A percentile compares a stretch with the other conserved stretches of the same genome.
These are phyloP conservation scores for Ganoderma sinense DNA, from an alignment of 1,284 basidiomycete genomes.

Conservation along the genomic window DNA sequence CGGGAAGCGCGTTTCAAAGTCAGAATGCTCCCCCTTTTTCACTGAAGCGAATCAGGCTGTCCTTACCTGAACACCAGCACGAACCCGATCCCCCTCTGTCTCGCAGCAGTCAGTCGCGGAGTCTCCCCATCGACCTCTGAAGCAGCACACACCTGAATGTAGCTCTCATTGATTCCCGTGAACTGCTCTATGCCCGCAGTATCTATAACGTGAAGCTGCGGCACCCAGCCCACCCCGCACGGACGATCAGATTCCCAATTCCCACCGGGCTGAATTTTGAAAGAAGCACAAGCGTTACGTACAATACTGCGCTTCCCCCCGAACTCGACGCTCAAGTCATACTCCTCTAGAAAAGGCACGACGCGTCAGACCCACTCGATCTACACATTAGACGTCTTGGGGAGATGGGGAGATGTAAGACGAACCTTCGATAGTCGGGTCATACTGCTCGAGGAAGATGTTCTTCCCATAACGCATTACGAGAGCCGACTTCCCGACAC, in stretches of 20 bases:
- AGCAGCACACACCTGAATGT: slow-evolving; percentile 66
- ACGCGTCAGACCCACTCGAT: slow-evolving; percentile 26
- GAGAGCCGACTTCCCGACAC: slow-evolving; percentile 84
- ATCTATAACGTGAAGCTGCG: slow-evolving; percentile 85
- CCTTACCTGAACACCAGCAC: slow-evolving; percentile 81
- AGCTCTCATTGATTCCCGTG: slow-evolving; percentile 78
- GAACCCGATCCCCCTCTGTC: slow-evolving; percentile 77
- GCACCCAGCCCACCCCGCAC: background rate
- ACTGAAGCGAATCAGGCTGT: slow-evolving; percentile 13
- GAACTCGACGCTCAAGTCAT: slow-evolving; percentile 61
- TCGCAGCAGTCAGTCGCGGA: background rate
- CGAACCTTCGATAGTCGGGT: slow-evolving; percentile 84
- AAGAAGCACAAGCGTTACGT: slow-evolving; percentile 20
- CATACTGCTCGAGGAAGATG: slow-evolving; percentile 79
- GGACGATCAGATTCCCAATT: slow-evolving; percentile 5
- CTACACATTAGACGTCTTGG: background rate
- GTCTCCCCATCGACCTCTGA: background rate
- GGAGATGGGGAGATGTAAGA: background rate
- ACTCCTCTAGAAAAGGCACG: slow-evolving; percentile 58
- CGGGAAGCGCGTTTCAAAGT: slow-evolving; percentile 7
- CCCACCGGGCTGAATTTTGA: background rate
- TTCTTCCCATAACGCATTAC: slow-evolving; percentile 78
- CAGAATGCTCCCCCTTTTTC: background rate
- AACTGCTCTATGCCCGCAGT: slow-evolving; percentile 93
- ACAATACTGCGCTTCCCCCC: slow-evolving; percentile 55